Evolutionary conservation across 345 rosid species (phyloP).

Genomic region (Syzygium jambos): DNA sequence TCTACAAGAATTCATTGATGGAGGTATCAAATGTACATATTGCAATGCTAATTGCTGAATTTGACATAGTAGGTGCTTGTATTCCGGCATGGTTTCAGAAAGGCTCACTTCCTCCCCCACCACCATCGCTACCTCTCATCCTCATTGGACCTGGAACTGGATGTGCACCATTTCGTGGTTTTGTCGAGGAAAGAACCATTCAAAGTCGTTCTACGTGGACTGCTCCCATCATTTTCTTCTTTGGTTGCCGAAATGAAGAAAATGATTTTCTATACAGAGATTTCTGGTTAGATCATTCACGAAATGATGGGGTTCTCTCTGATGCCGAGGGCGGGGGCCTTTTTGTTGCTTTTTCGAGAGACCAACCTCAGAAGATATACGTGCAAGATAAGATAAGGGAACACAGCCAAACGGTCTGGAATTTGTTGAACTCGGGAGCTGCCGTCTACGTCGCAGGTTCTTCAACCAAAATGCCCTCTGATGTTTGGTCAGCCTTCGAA

Average conservation of each 20-base stretch:
- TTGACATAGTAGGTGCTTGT: constrained; percentile 30
- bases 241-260: constrained; percentile 78
- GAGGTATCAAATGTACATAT: background rate
- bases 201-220: constrained; percentile 33
- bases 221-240: constrained; percentile 74
- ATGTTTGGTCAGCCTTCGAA: constrained; percentile 69
- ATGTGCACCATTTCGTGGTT: constrained; percentile 95
- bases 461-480: constrained; percentile 85
- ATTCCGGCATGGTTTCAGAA: constrained; percentile 80
- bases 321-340: constrained; percentile 80
- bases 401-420: constrained; percentile 53
- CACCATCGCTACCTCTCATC: constrained; percentile 63
- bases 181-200: constrained; percentile 64
- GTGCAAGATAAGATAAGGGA: constrained; percentile 83
- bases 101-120: constrained; percentile 74
- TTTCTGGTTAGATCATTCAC: constrained; percentile 62
- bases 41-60: background rate
- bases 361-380: constrained; percentile 79
- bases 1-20: background rate
- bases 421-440: constrained; percentile 50
- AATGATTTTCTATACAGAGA: constrained; percentile 69
- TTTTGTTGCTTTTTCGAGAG: constrained; percentile 81
- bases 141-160: constrained; percentile 96
- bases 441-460: constrained; percentile 82
- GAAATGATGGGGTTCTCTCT: constrained; percentile 49